Evolutionary conservation across 2,329 filamentous ascomycete genomes (phyloP), one percentile per base, ranked within the genome.

Genomic region (Waltergamsia citrina): DNA sequence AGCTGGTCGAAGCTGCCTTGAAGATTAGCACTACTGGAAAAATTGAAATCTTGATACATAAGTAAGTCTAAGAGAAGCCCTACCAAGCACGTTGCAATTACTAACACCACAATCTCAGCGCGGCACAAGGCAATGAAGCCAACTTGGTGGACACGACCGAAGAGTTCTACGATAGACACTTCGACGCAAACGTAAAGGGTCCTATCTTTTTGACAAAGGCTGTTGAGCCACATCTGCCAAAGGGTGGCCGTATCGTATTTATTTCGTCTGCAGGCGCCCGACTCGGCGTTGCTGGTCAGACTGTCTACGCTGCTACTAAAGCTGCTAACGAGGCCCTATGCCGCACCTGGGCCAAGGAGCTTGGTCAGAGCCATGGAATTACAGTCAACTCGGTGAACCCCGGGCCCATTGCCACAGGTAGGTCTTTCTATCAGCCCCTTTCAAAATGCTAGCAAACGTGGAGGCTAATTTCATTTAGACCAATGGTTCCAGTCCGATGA

Each of bases 381-480:
- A 54, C 48, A 0, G 52, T 55, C 2, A 56, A 57, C 37, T 47
- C 38, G 7, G 48, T 56, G 3, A 56, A 56, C 20, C 54, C 47
- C 3, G 53, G 53, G 0, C 55, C 57, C 1, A 52, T 57, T 1
- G 32, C 29, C 1, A 65, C 63, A 2, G 60, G 63, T 8, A 35
- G 45, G 1, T 40, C 41, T 2, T 55, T 16, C 49, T 46, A 19
- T 7, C 12, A 22, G 6, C 15, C 15, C 4, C 6, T 6, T 27
- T 27, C 25, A n/a, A 15, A 27, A 27, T n/a, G n/a, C 8, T 27
- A 27, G 25, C n/a, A 10, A 6, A 15, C 4, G 14, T 26, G 25
- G 12, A 29, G 7, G 10, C 17, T 30, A 14, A 19, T 15, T 5
- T 19, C n/a, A 11, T 7, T 15, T 33, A 45, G 46, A 49, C 33